Base-by-base conservation (phyloP, 2,329 filamentous ascomycete species). In the Pseudocercospora musae region DNA sequence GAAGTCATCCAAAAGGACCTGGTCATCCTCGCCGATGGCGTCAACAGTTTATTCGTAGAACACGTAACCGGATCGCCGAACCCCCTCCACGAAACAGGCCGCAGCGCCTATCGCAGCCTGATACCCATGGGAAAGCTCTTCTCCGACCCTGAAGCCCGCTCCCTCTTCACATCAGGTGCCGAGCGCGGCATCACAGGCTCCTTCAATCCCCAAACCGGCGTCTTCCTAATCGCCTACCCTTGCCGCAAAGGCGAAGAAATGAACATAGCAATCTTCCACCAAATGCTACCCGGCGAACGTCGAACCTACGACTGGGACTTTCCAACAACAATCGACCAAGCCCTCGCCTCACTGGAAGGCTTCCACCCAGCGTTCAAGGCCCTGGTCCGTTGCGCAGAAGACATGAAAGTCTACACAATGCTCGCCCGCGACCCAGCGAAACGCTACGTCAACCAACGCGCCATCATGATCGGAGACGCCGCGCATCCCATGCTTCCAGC, bases 401-500 rank as follows among this genome's bases (percentile, higher is more conserved):
- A 58, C 48, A 58, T 60, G 58, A 53, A 55, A 37, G 55, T 58
- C 18, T 62, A 62, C 56, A 62, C 48, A 15, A 58, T 62, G 20
- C 37, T 55, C 21, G 46, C 57, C 33, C 55, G 58, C 8, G 54
- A 60, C 15, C 62, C 62, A 1, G 53, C 60, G 3, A 55, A 54
- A 13, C 57, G 46, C 11, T 64, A 59, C 37, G 37, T 57, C 15
- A 60, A 61, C 21, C 58, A 56, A 2, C 44, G 58, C 46, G 54
- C 53, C 8, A 42, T 64, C 20, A 44, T 64, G 54, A 61, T 64
- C 20, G 62, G 62, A 31, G 62, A 64, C 31, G 62, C 62, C 10
- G 62, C 58, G n/a, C 62, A 64, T 56, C 58, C 62, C 2, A 62
- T 62, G 60, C 44, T 62, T 21, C 60, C 60, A 18, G 50, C 58